These are phyloP conservation scores for Fusarium domesticum DNA, from an alignment of 2,329 filamentous ascomycete genomes.

Conservation along the genomic window DNA sequence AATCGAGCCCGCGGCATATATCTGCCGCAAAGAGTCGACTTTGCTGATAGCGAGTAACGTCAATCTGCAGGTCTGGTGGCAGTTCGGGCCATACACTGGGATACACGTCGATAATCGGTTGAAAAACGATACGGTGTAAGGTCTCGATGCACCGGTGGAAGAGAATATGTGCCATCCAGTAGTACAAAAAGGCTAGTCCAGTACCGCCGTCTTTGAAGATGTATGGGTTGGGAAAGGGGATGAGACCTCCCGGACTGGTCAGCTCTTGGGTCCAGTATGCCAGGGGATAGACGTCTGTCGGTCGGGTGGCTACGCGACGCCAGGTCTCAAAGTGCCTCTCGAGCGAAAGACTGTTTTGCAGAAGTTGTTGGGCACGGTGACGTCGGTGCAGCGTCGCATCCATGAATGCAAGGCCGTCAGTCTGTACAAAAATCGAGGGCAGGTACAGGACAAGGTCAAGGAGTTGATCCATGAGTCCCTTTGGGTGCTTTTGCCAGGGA, in stretches of 20 bases:
- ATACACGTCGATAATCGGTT: slow-evolving; percentile 42
- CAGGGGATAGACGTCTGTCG: slow-evolving; percentile 29
- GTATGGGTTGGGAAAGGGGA: slow-evolving; percentile 46
- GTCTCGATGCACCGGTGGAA: slow-evolving; percentile 48
- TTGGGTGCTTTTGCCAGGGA: slow-evolving; percentile 52
- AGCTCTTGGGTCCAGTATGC: slow-evolving; percentile 42
- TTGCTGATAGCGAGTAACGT: slow-evolving; percentile 43
- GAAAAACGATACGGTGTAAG: slow-evolving; percentile 44
- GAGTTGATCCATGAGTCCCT: slow-evolving; percentile 49
- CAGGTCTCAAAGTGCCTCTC: slow-evolving; percentile 49
- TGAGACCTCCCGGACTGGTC: slow-evolving; percentile 27
- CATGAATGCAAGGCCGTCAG: slow-evolving; percentile 41
- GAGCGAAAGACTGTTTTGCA: slow-evolving; percentile 46
- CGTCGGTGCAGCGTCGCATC: slow-evolving; percentile 42
- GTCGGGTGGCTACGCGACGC: slow-evolving; percentile 35
- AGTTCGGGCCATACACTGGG: slow-evolving; percentile 40
- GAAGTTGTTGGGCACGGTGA: slow-evolving; percentile 46
- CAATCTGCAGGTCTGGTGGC: slow-evolving; percentile 38
- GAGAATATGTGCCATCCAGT: slow-evolving; percentile 51
- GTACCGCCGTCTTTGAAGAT: slow-evolving; percentile 44
- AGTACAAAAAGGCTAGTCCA: slow-evolving; percentile 50
- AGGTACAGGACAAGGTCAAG: slow-evolving; percentile 50
- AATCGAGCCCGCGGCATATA: slow-evolving; percentile 52
- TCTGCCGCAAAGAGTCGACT: slow-evolving; percentile 45
- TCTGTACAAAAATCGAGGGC: slow-evolving; percentile 45